These are phyloP conservation scores for Scutellaria barbata DNA, from an alignment of 257 asterid species.

Conservation along the genomic window DNA sequence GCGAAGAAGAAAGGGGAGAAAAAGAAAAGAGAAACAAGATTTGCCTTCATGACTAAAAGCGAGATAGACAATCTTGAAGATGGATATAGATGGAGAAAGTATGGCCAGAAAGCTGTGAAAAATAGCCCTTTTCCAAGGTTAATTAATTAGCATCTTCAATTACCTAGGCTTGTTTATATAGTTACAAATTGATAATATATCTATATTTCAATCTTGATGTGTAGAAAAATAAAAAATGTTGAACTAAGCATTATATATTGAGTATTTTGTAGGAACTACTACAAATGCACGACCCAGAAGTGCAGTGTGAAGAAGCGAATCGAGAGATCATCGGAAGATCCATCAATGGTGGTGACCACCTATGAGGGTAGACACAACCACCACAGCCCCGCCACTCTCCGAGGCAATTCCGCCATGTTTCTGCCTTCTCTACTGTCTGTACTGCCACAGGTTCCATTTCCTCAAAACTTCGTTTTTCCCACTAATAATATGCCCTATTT, in stretches of 20 bases:
- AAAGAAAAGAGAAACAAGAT: slow-evolving; percentile 56
- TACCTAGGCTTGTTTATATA: too few relatives aligned
- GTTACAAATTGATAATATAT: not conserved
- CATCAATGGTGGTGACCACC: slow-evolving; percentile 76
- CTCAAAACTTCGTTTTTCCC: slow-evolving; percentile 39
- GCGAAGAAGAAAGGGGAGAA: slow-evolving; percentile 59
- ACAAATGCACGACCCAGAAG: slow-evolving; percentile 73
- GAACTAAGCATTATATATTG: too few relatives aligned
- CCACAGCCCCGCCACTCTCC: slow-evolving; percentile 68
- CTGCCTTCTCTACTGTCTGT: slow-evolving; percentile 16
- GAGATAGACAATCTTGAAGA: slow-evolving; percentile 80
- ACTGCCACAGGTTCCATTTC: slow-evolving; percentile 23
- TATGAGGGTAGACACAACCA: slow-evolving; percentile 88
- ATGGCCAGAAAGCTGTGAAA: slow-evolving; percentile 86
- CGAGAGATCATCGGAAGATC: slow-evolving; percentile 74
- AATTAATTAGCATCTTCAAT: not conserved
- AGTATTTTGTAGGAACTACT: slow-evolving; percentile 62
- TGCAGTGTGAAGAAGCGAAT: slow-evolving; percentile 81
- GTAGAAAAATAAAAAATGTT: not conserved
- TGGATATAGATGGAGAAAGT: slow-evolving; percentile 87
- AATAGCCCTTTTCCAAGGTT: slow-evolving; percentile 85
- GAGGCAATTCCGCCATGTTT: slow-evolving; percentile 54
- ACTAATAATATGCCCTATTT: slow-evolving; percentile 20
- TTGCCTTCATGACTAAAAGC: slow-evolving; percentile 82
- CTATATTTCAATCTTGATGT: not conserved